Evolutionary conservation across 176 grass and related monocot species (phyloP), one percentile per base, ranked within the genome.

Genomic region (Aegilops bicornis): DNA sequence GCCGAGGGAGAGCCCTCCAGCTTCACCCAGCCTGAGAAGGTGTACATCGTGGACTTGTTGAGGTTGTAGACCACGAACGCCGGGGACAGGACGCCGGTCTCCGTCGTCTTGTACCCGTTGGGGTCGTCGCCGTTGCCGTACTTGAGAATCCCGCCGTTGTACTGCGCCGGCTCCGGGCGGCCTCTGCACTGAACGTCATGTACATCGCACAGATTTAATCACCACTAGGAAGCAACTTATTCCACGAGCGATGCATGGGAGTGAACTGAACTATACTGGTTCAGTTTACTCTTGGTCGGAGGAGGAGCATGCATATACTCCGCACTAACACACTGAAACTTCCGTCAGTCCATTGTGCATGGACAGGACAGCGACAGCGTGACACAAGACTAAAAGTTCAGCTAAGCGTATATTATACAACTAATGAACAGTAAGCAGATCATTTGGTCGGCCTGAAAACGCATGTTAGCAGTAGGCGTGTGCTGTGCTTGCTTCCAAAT

Each of bases 21-120:
- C 81, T 86, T 96, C 84, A 96, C 85, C 97, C 97, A 99, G 95
- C 96, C 86, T 47, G 97, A 99, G 94, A 99, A 99, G 62, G 89
- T 96, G 85, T 99, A 94, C 86, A 89, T 88, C 40, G 92, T 93
- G 31, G 90, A 92, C 48, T 86, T 89, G 79, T 84, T 96, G 48
- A 96, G 92, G 85, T 92, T 90, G 87, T 88, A 91, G 31, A 96
- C 91, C 71, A 99, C 82, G 76, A 96, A 96, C 19, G 97, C 97
- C 35, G 82, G 92, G 15, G 93, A 85, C 73, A 92, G 83, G 25
- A 92, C 87, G 33, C 97, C 94, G 8, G 97, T 94, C 87, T 94
- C 97, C 64, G 87, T 90, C 81, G 91, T 96, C 35, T 84, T 87
- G 79, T 92, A 92, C 29, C 88, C 52, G 35, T 90, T 86, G 36